These are phyloP conservation scores for Symmetrospora coprosmae DNA, from an alignment of 768 basidiomycete genomes.

Conservation along the genomic window DNA sequence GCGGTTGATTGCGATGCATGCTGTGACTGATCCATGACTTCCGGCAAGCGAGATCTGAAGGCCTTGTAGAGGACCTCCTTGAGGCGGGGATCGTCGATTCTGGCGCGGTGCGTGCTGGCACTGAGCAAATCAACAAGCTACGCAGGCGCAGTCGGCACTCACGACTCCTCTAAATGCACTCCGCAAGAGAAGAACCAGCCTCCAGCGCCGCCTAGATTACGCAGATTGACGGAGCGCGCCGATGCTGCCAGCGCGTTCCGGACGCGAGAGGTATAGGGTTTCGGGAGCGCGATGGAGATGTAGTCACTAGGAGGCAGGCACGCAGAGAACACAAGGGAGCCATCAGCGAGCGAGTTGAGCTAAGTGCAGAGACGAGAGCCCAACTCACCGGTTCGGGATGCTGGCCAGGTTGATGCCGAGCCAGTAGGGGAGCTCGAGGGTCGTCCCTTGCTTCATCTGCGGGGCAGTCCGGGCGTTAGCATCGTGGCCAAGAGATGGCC, in stretches of 20 bases:
- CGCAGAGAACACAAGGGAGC: background rate
- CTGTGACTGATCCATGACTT: constrained; percentile 34
- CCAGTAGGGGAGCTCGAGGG: constrained; percentile 33
- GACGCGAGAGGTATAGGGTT: constrained; percentile 27
- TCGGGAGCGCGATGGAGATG: constrained; percentile 28
- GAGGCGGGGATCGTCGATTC: constrained; percentile 27
- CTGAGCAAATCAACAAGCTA: too few relatives aligned
- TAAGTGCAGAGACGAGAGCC: too few relatives aligned
- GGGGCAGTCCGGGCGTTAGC: background rate
- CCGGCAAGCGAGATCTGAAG: constrained; percentile 27
- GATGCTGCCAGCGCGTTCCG: constrained; percentile 31
- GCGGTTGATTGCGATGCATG: constrained; percentile 29
- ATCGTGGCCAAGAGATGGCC: background rate
- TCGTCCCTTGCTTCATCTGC: constrained; percentile 27
- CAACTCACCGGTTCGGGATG: constrained; percentile 20
- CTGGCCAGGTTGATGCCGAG: constrained; percentile 26
- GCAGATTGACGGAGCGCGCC: constrained; percentile 30
- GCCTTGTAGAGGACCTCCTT: constrained; percentile 23
- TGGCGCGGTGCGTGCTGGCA: background rate
- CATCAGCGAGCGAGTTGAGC: background rate
- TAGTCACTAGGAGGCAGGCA: constrained; percentile 21
- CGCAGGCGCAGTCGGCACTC: background rate
- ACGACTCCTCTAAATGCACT: constrained; percentile 23
- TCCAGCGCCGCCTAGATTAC: constrained; percentile 32
- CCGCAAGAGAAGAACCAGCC: constrained; percentile 33